Evolutionary conservation across 2,329 filamentous ascomycete genomes (phyloP).

Genomic region (Ceratocystis alfenasii): DNA sequence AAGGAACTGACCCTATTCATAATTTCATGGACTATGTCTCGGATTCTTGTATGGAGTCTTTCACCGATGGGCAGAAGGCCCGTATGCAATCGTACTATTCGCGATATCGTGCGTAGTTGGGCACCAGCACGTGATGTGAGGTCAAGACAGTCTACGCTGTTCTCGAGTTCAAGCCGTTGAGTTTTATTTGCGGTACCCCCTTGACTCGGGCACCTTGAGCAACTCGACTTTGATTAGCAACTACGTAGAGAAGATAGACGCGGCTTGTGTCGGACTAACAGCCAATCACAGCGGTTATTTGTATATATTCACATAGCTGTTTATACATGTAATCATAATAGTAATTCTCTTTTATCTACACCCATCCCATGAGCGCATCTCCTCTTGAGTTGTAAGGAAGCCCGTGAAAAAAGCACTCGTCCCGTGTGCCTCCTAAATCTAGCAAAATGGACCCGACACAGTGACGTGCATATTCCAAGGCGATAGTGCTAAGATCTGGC

Average conservation of each 20-base stretch:
- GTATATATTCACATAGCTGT: background rate
- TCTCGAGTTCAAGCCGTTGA: no score
- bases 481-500: slow-evolving; percentile 16
- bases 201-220: no score
- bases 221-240: no score
- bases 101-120: slow-evolving; percentile 16
- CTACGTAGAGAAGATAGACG: no score
- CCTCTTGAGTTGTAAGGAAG: slow-evolving; percentile 17
- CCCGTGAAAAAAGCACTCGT: slow-evolving; percentile 18
- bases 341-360: background rate
- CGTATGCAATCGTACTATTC: slow-evolving; percentile 22
- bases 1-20: slow-evolving; percentile 30
- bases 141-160: no score
- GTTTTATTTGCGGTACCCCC: background rate
- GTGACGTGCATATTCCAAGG: slow-evolving; percentile 18
- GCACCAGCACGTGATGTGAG: no score
- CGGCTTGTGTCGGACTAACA: no score
- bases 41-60: slow-evolving; percentile 37
- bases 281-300: no score
- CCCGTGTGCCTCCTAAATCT: slow-evolving; percentile 16
- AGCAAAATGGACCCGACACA: slow-evolving; percentile 20
- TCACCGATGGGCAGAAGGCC: slow-evolving; percentile 33
- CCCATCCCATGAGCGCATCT: slow-evolving; percentile 16
- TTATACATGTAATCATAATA: slow-evolving; percentile 2
- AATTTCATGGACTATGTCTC: slow-evolving; percentile 35